Base-by-base conservation (phyloP, 2,329 filamentous ascomycete species). In the Penicillium hordei region DNA sequence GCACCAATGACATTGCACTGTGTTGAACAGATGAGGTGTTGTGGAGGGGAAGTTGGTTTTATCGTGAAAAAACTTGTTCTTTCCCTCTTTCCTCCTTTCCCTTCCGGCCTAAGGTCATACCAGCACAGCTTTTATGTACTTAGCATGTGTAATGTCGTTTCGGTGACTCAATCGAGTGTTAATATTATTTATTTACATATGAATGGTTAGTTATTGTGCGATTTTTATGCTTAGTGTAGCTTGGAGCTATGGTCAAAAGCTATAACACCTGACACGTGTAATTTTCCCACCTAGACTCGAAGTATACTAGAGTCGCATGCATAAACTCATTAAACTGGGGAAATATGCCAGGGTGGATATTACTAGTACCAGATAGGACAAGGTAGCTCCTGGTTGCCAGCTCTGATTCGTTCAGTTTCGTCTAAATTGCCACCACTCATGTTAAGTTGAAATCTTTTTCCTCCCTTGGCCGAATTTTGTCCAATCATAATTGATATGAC, bases 1-100 rank as follows among this genome's bases (percentile, higher is more conserved):
- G 80, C 50, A 79, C 73, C 51, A 82, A 71, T 64, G 80, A 82
- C 80, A 82, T 82, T 25, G 25, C 51, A 57, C 52, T 62, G 55
- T 61, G 63, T 59, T 60, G 54, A 57, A 43, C 53, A 51, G 36
- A 27, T 34, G 15, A 21, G 39, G 3, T 15, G 29, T 25, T 34
- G 38, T 42, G 43, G 27, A 43, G 23, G 17, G 38, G 23, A 44
- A 23, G 19, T 51, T 36, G 44, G 12, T 33, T 27, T 55, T 50
- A n/a, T 36, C 17, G 34, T 25, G 45, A 3, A 27, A 39, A 54
- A 27, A 10, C 21, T 17, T 33, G 13, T 17, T 19, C n/a, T 9
- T 34, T 17, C 15, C 33, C 5, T 34, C 13, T 25, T 39, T 17
- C 15, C 33, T 2, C 17, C 13, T 25, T 39, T n/a, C 42, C 40